Evolutionary conservation across 2,329 filamentous ascomycete species (phyloP), one percentile per base, ranked within the genome.

Genomic region (Paracamarosporium sp.): DNA sequence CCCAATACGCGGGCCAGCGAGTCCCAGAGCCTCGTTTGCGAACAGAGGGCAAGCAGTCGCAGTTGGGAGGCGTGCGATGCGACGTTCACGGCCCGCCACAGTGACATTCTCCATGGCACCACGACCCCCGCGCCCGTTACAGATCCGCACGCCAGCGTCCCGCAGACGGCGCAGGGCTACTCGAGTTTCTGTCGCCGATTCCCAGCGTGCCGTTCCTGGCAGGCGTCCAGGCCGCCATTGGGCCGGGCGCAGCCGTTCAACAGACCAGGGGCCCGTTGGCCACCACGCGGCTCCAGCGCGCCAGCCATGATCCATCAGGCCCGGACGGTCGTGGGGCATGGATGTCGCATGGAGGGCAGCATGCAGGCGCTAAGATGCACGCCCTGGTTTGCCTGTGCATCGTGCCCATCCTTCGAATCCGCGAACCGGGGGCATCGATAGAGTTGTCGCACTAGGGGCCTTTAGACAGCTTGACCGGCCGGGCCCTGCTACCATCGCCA

Each of bases 151-250:
- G 30, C 48, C 48, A 30, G 48, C 48, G 12, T 28, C 35, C 35
- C 48, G 20, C 12, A 35, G 43, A 38, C 52, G 52, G 52, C 52
- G 43, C 31, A 47, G 40, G 31, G 41, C 52, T 46, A n/a, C 4
- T 33, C 36, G 36, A 50, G 35, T 50, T 17, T 43, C 47, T 40
- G 8, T 50, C 35, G n/a, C 47, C 48, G 36, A 43, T 28, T 65
- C 70, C 71, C 71, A 69, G 68, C 62, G 63, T 57, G 57, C 61
- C 59, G 72, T 74, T 71, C 71, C 72, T 70, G 71, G 68, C 59
- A 54, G 53, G 46, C 41, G 44, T 44, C 41, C 55, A 57, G 55
- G 65, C 64, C 64, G 65, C 65, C 62, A 71, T 66, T 71, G 68
- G 73, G 62, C 71, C 71, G 71, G 71, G 67, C 69, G 61, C 66